Evolutionary conservation across 768 basidiomycete genomes (phyloP), one percentile per base, ranked within the genome.

Genomic region (Neoboletus magnificus): DNA sequence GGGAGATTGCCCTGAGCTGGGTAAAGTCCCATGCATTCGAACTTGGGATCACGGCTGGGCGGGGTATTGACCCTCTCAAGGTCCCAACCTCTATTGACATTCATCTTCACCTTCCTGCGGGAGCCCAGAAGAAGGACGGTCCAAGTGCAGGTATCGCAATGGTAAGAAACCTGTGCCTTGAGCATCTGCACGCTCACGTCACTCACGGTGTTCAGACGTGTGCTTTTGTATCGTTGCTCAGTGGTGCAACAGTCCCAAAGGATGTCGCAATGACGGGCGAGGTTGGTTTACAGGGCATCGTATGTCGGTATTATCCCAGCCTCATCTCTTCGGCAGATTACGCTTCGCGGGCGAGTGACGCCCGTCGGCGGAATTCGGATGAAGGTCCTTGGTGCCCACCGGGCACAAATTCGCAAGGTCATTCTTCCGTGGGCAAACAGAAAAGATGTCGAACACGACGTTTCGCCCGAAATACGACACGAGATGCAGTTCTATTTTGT

Each of bases 281-380:
- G 79, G 85, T 85, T 48, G 35, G 77, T 65, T 32, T 30, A 8
- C 3, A 8, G 50, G 39, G 5, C 6, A 13, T 44, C 1, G 5
- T 2, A 5, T 36, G n/a, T 53, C 2, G 6, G 22, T 5, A 27
- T 5, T 9, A 16, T 45, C 52, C 5, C 7, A 13, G 22, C 36
- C 52, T 62, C 12, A 66, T 20, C 12, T 48, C 16, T 23, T 25
- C 30, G 20, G 11, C 37, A 86, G 83, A 88, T 95, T 50, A 96
- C 93, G 0, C 78, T 93, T 1, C 82, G 91, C 2, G 90, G 91
- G 16, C 83, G 83, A 9, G 86, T 93, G 35, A 89, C 86, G 0
- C 83, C 92, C 5, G 89, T 96, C 2, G 93, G 93, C 4, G 93
- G 93, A 0, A 90, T 96, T 71, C 93, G 93, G 66, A 93, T 94